These are phyloP conservation scores for Aquanectria penicillioides DNA, from an alignment of 2,329 filamentous ascomycete genomes.

Conservation along the genomic window DNA sequence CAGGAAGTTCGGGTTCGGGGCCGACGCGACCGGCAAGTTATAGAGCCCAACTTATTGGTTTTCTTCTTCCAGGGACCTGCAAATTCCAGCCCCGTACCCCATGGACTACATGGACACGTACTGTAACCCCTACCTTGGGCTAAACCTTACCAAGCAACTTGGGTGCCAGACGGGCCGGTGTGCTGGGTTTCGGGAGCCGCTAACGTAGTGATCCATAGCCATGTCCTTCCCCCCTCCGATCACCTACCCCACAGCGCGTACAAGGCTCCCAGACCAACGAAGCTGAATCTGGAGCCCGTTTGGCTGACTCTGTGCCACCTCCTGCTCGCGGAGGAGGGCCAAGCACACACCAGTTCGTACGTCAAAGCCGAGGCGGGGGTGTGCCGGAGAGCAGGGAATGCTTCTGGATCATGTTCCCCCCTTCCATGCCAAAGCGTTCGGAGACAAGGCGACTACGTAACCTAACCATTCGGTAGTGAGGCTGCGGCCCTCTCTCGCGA, in stretches of 20 bases:
- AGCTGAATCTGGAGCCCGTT: conserved; percentile 27
- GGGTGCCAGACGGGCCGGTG: conserved; percentile 34
- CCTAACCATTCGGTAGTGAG: neutral
- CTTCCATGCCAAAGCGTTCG: neutral
- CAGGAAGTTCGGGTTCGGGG: conserved; percentile 10
- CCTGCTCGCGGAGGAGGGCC: conserved; percentile 17
- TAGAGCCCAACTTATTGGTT: conserved; percentile 22
- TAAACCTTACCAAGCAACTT: conserved; percentile 31
- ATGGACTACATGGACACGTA: conserved; percentile 13
- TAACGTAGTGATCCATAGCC: conserved; percentile 29
- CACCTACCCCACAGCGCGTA: conserved; percentile 26
- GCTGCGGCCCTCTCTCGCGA: neutral
- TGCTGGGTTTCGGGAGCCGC: conserved; percentile 30
- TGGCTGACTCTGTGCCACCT: conserved; percentile 22
- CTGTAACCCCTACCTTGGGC: conserved; percentile 27
- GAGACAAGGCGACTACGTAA: neutral
- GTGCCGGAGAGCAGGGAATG: conserved; percentile 8
- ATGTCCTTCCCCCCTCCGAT: conserved; percentile 27
- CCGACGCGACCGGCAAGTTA: conserved; percentile 19
- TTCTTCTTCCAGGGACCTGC: conserved; percentile 14
- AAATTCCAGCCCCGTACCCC: conserved; percentile 17
- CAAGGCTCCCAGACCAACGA: conserved; percentile 22
- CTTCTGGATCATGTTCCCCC: no score
- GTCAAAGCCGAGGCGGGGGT: conserved; percentile 16
- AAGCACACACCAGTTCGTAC: conserved; percentile 13